Evolutionary conservation across 805 yeast genomes (phyloP), one percentile per base, ranked within the genome.

Genomic region (Candida boidinii): DNA sequence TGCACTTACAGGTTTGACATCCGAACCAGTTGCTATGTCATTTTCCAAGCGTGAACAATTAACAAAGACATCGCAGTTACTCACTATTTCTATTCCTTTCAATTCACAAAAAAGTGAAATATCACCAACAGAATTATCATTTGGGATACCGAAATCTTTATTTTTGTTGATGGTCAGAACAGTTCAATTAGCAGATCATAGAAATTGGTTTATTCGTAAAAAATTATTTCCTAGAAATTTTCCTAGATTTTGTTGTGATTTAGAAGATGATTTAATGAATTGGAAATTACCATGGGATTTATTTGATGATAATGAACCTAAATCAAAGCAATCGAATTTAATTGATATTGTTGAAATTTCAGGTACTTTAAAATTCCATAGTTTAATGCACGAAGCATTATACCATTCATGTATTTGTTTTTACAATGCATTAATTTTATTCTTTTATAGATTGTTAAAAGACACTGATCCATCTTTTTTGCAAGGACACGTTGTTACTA

Each of bases 191-290:
- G 58, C 79, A 2, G 73, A 73, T 44, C 76, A 72, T 43, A 66
- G 69, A 42, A 63, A 68, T 37, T 64, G 67, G 38, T 73, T 73
- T 44, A 31, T 51, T 11, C 36, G 64, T 10, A 54, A 52, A 19
- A 59, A 62, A 17, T 58, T 63, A 22, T 61, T 57, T 28, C 78
- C 79, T 1, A 52, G 78, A 26, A 73, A 72, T 42, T 73, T 70
- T 45, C 77, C 78, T 4, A 59, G 62, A 33, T 55, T 71, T 3
- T 72, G 78, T 42, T 71, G 76, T 33, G 77, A 72, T 33, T 44
- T 66, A 3, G 76, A 72, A 39, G 77, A 72, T 35, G 64, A 60
- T 23, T 47, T 73, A 15, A 36, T 63, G 28, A 58, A 51, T 31
- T 73, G 78, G 78, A 56, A 52, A 28, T 45, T 62, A 13, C 64